Base-by-base conservation (phyloP, 805 yeast genomes). In the Teunomyces barrocoloradensis region DNA sequence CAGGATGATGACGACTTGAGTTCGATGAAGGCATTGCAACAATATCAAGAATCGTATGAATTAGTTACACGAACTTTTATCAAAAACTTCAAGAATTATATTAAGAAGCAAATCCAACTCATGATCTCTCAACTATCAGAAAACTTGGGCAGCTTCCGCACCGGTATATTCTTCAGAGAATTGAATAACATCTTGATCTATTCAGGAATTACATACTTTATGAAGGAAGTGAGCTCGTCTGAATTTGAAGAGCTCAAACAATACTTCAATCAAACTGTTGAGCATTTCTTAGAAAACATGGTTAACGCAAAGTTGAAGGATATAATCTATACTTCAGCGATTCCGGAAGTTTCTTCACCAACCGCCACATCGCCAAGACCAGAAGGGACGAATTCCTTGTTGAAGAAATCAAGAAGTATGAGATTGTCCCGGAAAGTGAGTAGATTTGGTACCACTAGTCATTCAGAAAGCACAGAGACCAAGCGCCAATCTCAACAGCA, bases 11-110 rank as follows among this genome's bases (percentile, higher is more conserved):
- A 74, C 47, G 73, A 73, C 46, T 61, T 85, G 49, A 81, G 83
- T 33, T 75, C 78, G 15, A 85, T 89, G 89, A 73, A 75, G 48
- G 95, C 95, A 0, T 71, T 89, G 49, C 75, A 74, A 50, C 89
- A 87, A 56, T 83, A 85, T 57, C 77, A 81, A 48, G 68, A 72
- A 12, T 75, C 71, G 4, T 87, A 85, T 59, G 88, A 84, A 55
- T 60, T 66, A 17, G 82, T 82, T 0, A 73, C 85, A 1, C 55
- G 60, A 2, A 64, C 69, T 4, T 87, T 89, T 57, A 61, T 80
- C 29, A 62, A 58, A 15, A 72, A 78, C 50, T 74, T 81, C 47
- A 71, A 60, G 11, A 51, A 43, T 1, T 82, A 75, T 43, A 53
- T 71, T 29, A 54, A 58, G 23, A 43, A 42, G 2, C 60, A 63